These are phyloP conservation scores for Lyophyllum shimeji DNA, from an alignment of 768 basidiomycete species.

Conservation along the genomic window DNA sequence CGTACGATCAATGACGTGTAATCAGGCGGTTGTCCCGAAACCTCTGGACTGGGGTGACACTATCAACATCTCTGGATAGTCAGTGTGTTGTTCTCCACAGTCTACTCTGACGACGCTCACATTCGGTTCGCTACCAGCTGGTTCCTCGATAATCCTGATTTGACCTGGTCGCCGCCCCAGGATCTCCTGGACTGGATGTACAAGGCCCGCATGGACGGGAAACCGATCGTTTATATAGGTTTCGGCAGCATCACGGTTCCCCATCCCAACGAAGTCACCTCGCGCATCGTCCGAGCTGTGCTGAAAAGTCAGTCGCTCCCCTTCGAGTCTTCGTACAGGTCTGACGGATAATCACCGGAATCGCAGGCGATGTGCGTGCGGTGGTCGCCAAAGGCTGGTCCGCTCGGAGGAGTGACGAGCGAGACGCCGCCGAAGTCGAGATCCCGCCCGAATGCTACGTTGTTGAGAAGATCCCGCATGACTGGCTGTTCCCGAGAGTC, in stretches of 20 bases:
- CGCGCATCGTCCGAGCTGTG: slow-evolving; percentile 58
- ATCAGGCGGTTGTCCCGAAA: slow-evolving; percentile 60
- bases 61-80: slow-evolving; percentile 58
- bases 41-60: slow-evolving; percentile 71
- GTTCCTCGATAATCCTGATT: slow-evolving; percentile 65
- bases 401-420: slow-evolving; percentile 42
- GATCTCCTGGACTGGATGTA: slow-evolving; percentile 53
- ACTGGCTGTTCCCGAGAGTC: slow-evolving; percentile 61
- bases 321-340: slow-evolving; percentile 1
- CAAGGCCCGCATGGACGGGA: slow-evolving; percentile 52
- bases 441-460: slow-evolving; percentile 54
- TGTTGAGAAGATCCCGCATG: slow-evolving; percentile 69
- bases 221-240: slow-evolving; percentile 69
- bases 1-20: not conserved
- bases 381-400: slow-evolving; percentile 74
- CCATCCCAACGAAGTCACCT: slow-evolving; percentile 51
- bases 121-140: slow-evolving; percentile 38
- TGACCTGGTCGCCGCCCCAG: slow-evolving; percentile 52
- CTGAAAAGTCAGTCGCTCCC: slow-evolving; percentile 45
- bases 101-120: not conserved
- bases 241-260: slow-evolving; percentile 73
- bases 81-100: slow-evolving; percentile 19
- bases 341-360: not conserved
- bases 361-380: slow-evolving; percentile 57
- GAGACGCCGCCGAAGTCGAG: slow-evolving; percentile 38